phyloP scores from a whole-genome alignment of 768 basidiomycete species.

The Pleurotus pulmonarius region DNA sequence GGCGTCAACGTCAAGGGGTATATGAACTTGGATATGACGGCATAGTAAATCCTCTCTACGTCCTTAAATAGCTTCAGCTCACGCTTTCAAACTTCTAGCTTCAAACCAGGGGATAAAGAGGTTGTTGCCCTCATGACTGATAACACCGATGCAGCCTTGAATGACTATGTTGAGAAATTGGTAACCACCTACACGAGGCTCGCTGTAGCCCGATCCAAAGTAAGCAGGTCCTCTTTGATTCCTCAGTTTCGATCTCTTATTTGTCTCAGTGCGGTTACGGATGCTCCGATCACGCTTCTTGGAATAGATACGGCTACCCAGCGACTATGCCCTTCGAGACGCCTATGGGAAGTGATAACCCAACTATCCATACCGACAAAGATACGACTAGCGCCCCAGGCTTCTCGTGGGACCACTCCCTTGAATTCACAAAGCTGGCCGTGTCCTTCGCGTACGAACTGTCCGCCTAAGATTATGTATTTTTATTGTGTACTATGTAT shows the following conservation, averaged over 20 bases:
- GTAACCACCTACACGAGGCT: conserved; percentile 33
- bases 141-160: conserved; percentile 35
- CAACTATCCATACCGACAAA: conserved; percentile 35
- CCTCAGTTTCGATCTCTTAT: neutral
- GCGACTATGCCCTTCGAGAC: conserved; percentile 41
- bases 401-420: conserved; percentile 47
- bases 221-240: conserved; percentile 17
- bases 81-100: conserved; percentile 26
- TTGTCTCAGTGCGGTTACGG: conserved; percentile 31
- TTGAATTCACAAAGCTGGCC: conserved; percentile 59
- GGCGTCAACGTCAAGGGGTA: conserved; percentile 46
- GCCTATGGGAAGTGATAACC: conserved; percentile 38
- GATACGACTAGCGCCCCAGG: conserved; percentile 45
- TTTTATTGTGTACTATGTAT: too few species aligned
- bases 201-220: conserved; percentile 32
- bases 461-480: conserved; percentile 14
- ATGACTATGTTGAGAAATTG: conserved; percentile 40
- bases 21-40: conserved; percentile 41
- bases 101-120: conserved; percentile 40
- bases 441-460: conserved; percentile 58
- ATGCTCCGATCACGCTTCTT: conserved; percentile 45
- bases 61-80: neutral
- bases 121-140: conserved; percentile 37
- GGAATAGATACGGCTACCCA: conserved; percentile 38
- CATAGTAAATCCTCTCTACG: conserved; percentile 22